These are phyloP conservation scores for Lachancea sp. DNA, from an alignment of 805 yeast genomes.

Conservation along the genomic window DNA sequence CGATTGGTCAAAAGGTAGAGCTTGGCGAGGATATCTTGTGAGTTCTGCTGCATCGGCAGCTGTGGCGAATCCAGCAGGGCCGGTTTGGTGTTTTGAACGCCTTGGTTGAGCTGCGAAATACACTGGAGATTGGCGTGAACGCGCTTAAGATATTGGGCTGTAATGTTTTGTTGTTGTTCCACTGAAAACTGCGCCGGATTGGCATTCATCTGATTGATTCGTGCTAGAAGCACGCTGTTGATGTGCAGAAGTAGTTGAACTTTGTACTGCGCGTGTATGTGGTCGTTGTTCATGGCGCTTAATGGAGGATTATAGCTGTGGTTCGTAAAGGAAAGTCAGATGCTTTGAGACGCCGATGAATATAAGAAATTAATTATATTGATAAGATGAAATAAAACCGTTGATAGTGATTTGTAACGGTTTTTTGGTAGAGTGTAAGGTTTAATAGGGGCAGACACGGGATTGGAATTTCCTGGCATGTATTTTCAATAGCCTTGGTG, in stretches of 20 bases:
- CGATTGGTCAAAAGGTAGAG: slow-evolving; percentile 29
- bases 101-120: slow-evolving; percentile 32
- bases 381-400: too few relatives aligned
- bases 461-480: too few relatives aligned
- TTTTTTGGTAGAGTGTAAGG: too few relatives aligned
- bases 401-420: too few relatives aligned
- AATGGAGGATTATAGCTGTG: not conserved
- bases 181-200: slow-evolving; percentile 15
- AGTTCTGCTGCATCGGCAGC: slow-evolving; percentile 15
- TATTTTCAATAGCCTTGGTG: too few relatives aligned
- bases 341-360: too few relatives aligned
- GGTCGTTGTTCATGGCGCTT: slow-evolving; percentile 13
- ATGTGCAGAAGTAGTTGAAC: slow-evolving; percentile 32
- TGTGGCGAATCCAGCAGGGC: slow-evolving; percentile 24
- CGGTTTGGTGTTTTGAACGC: slow-evolving; percentile 23
- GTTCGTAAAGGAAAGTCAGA: too few relatives aligned
- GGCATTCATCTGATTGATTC: slow-evolving; percentile 25
- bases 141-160: slow-evolving; percentile 29
- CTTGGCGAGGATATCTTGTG: slow-evolving; percentile 28
- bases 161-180: slow-evolving; percentile 23
- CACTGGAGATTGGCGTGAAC: slow-evolving; percentile 33
- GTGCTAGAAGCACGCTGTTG: slow-evolving; percentile 26
- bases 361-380: not conserved
- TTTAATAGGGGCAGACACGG: too few relatives aligned
- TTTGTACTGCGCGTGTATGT: slow-evolving; percentile 29